Evolutionary conservation across 2,329 filamentous ascomycete genomes (phyloP), one percentile per base, ranked within the genome.

Genomic region (Scedosporium boydii): DNA sequence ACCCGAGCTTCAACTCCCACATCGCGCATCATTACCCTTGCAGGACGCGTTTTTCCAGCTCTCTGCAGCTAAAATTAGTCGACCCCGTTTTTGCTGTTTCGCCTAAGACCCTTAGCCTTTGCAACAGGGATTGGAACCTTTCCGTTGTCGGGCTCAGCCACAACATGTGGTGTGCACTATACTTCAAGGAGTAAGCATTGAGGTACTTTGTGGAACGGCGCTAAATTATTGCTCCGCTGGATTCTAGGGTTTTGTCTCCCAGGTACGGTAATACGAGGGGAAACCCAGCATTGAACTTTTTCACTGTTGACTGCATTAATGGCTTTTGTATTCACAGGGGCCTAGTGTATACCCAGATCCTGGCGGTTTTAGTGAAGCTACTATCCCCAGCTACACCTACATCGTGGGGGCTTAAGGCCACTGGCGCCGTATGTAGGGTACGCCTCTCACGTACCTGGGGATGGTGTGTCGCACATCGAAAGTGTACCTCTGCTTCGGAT

Each of bases 11-110:
- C 51, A 55, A 55, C 51, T 14, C 18, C 51, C 23, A 7, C 23
- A 7, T 55, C 23, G 51, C 51, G 51, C 51, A 55, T 18, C 18
- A 12, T 23, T 23, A 55, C 51, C 51, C 51, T 55, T 55, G 21
- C 51, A 55, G 51, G 23, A 18, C 51, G 51, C 51, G 51, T 55
- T 55, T 55, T 55, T 55, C 51, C 51, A 55, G 51, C 51, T 55
- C 18, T 9, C 23, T 55, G 23, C 51, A 55, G 51, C 51, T 55
- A 55, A 55, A 23, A 14, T 27, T 48, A 23, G 44, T 29, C 51
- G 51, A 55, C 51, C 51, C 51, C 51, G 6, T 55, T 21, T 21
- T 21, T 48, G 44, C 18, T n/a, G 44, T 48, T 48, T 18, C 44
- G n/a, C 44, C 16, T n/a, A 7, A 48, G 44, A 48, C 44, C 44